Base-by-base conservation (phyloP, 1,139 yeast species). In the Debaryomyces psychrophilus region DNA sequence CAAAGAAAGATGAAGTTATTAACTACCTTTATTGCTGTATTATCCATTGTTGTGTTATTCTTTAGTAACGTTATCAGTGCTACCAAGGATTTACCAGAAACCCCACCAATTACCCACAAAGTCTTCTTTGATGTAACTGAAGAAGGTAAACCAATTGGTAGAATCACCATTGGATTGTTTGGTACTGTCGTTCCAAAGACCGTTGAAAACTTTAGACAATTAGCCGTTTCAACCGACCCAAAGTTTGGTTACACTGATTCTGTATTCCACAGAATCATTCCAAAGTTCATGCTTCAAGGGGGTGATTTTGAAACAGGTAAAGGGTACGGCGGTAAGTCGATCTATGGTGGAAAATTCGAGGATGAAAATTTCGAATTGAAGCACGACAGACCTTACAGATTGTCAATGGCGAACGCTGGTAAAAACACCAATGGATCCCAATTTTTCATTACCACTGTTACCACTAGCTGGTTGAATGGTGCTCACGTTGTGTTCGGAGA, bases 111-210 rank as follows among this genome's bases (percentile, higher is more conserved):
- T 62, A 86, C 93, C 55, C 74, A 80, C 67, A 85, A 83, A 68
- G 97, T 93, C 29, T 93, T 73, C 71, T 90, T 93, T 58, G 98
- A 93, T 62, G 76, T 93, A 53, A 79, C 85, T 51, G 90, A 88
- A 62, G 96, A 89, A 51, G 96, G 87, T 45, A 73, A 82, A 63
- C 71, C 77, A 28, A 63, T 85, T 44, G 95, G 93, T n/a, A 76
- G 82, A 47, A 71, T 87, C 52, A 80, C 82, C 50, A 69, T 87
- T 56, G 95, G 92, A 0, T 68, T 87, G 49, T 87, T 83, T 59
- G 93, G 92, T 25, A 72, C 82, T 1, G 79, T 81, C 46, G 84
- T 79, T 26, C 85, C 85, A 48, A 80, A 76, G 58, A 81, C 85
- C 12, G 83, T 67, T 36, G 82, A 81, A 57, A 81, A 81, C 66